These are phyloP conservation scores for Plasmodium ovale DNA, from an alignment of 169 alveolate genomes.

Conservation along the genomic window DNA sequence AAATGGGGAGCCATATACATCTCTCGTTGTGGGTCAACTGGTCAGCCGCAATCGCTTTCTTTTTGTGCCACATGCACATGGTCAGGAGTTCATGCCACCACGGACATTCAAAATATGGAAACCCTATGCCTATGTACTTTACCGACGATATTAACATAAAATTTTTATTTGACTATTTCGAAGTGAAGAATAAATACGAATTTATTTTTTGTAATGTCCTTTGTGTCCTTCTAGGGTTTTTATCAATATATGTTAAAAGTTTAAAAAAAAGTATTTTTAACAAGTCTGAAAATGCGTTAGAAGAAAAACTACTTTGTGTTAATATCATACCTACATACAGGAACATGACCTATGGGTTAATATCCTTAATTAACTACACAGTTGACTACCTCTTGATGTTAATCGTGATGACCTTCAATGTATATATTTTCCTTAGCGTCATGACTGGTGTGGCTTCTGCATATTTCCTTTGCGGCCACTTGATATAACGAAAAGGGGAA, in stretches of 20 bases:
- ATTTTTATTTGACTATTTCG: slow-evolving; percentile 63
- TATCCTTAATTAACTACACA: slow-evolving; percentile 58
- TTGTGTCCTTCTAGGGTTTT: slow-evolving; percentile 37
- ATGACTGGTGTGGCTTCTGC: slow-evolving; percentile 39
- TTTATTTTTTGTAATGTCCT: slow-evolving; percentile 59
- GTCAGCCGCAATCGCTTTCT: neutral
- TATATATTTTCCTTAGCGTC: slow-evolving; percentile 41
- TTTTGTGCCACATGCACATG: neutral
- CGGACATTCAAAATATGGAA: slow-evolving; percentile 15
- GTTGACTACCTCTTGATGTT: slow-evolving; percentile 58
- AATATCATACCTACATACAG: neutral
- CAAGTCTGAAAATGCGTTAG: neutral
- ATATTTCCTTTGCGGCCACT: slow-evolving; percentile 45
- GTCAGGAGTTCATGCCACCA: slow-evolving; percentile 26
- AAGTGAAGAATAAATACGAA: slow-evolving; percentile 20
- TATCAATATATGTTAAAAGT: slow-evolving; percentile 44
- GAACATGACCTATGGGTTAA: neutral
- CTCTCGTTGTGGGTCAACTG: too few species aligned
- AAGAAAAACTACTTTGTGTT: neutral
- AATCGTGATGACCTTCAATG: slow-evolving; percentile 70
- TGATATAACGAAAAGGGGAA: too few species aligned
- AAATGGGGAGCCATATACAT: too few species aligned
- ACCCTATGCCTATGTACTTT: slow-evolving; percentile 56
- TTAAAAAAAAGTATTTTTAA: slow-evolving; percentile 13
- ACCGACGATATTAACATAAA: slow-evolving; percentile 32